phyloP scores from a whole-genome alignment of 129 eudicot species.

The Centaurea solstitialis region DNA sequence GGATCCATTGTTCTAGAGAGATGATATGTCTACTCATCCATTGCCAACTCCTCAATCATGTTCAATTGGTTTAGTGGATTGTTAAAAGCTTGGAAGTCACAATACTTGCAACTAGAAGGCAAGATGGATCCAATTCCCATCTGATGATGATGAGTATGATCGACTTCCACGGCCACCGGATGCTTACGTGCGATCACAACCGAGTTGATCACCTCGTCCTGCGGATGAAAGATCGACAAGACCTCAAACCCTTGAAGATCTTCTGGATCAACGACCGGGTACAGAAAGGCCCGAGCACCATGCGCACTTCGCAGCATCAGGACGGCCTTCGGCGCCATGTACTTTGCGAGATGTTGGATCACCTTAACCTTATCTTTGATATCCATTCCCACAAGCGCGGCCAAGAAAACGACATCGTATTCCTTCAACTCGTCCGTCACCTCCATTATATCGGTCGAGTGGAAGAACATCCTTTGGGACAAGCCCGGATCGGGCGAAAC shows the following conservation, averaged over 20 bases:
- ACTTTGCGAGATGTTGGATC: slow-evolving; percentile 56
- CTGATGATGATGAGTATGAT: slow-evolving; percentile 36
- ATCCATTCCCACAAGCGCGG: slow-evolving; percentile 92
- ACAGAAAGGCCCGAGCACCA: slow-evolving; percentile 85
- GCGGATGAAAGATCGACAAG: slow-evolving; percentile 79
- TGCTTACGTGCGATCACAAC: slow-evolving; percentile 73
- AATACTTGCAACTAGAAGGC: slow-evolving; percentile 61
- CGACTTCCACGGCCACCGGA: slow-evolving; percentile 11
- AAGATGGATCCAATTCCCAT: slow-evolving; percentile 31
- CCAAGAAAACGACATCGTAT: slow-evolving; percentile 81
- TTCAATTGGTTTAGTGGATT: slow-evolving; percentile 54
- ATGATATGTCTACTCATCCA: slow-evolving; percentile 46
- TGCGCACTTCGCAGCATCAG: slow-evolving; percentile 92
- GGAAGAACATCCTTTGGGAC: slow-evolving; percentile 65
- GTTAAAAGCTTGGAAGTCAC: slow-evolving; percentile 54
- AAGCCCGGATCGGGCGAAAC: slow-evolving; percentile 61
- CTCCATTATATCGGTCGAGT: slow-evolving; percentile 61
- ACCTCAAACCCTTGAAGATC: slow-evolving; percentile 84
- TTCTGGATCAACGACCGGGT: slow-evolving; percentile 74
- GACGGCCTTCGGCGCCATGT: slow-evolving; percentile 73
- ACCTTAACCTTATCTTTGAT: slow-evolving; percentile 58
- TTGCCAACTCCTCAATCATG: slow-evolving; percentile 61
- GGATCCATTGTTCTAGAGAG: neutral
- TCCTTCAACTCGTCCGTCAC: slow-evolving; percentile 50
- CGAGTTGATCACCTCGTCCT: slow-evolving; percentile 88